Evolutionary conservation across 306 rosid species (phyloP).

Genomic region (Crataegus laevigata): DNA sequence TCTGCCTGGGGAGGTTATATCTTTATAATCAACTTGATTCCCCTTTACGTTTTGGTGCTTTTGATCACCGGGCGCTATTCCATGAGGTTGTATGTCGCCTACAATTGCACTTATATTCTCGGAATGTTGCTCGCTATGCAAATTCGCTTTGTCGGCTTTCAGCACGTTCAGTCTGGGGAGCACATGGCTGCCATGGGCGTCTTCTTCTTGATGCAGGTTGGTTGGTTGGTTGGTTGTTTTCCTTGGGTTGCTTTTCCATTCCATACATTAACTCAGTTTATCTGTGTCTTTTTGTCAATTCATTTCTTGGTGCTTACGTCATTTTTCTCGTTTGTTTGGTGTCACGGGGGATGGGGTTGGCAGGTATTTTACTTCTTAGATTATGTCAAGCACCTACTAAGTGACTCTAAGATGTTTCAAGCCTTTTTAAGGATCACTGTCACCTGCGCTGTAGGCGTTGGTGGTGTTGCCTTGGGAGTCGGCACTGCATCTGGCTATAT

Average conservation of each 20-base stretch:
- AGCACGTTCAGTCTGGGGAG: constrained; percentile 95
- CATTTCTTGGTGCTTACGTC: background rate
- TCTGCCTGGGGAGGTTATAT: constrained; percentile 99
- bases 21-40: constrained; percentile 16
- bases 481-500: constrained; percentile 95
- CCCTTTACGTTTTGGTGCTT: constrained; percentile 50
- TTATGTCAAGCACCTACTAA: constrained; percentile 81
- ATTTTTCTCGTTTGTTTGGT: background rate
- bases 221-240: constrained; percentile 73
- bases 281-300: background rate
- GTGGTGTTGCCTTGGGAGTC: constrained; percentile 79
- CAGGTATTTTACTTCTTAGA: constrained; percentile 92
- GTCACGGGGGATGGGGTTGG: background rate
- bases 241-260: background rate
- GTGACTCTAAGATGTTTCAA: constrained; percentile 71
- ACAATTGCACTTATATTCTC: constrained; percentile 52
- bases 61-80: constrained; percentile 86
- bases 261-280: background rate
- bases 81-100: constrained; percentile 83
- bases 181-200: constrained; percentile 99
- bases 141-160: constrained; percentile 96
- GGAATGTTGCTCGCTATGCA: constrained; percentile 97
- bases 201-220: constrained; percentile 98
- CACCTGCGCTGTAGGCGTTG: constrained; percentile 66
- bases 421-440: constrained; percentile 93